A percentile compares a stretch with the other conserved stretches of the same genome.
These are phyloP conservation scores for Knoxdaviesia capensis DNA, from an alignment of 2,329 filamentous ascomycete species.

Conservation along the genomic window DNA sequence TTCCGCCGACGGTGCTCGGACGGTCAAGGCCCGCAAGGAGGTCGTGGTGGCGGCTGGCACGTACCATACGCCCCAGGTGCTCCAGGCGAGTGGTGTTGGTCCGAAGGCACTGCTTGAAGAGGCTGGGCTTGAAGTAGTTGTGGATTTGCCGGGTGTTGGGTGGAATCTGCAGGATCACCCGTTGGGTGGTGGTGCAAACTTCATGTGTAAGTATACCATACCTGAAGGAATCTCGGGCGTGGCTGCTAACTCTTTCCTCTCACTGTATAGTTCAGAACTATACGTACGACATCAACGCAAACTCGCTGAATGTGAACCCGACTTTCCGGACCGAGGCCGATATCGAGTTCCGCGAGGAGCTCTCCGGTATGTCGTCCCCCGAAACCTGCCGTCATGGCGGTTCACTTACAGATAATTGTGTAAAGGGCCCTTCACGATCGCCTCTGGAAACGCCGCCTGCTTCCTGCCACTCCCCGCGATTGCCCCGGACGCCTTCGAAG, in stretches of 20 bases:
- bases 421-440: constrained; percentile 1
- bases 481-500: constrained; percentile 5
- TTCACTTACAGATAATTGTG: neutral
- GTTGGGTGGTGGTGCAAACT: constrained; percentile 7
- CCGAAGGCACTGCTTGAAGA: constrained; percentile 18
- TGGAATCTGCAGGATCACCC: constrained; percentile 36
- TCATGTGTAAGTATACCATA: constrained; percentile 5
- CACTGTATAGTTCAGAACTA: no score
- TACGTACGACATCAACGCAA: no score
- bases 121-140: constrained; percentile 20
- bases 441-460: constrained; percentile 1
- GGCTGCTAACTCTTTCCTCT: no score
- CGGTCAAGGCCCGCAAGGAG: constrained; percentile 19
- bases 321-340: constrained; percentile 13
- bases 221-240: no score
- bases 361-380: neutral
- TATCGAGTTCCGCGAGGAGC: constrained; percentile 11
- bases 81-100: constrained; percentile 29
- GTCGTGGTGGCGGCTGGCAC: constrained; percentile 28
- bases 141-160: constrained; percentile 37
- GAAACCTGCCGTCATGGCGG: neutral
- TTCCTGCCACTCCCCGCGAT: neutral
- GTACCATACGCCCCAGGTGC: constrained; percentile 31
- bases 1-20: constrained; percentile 6
- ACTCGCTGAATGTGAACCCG: constrained; percentile 6